phyloP scores from a whole-genome alignment of 1,284 basidiomycete species.

The Ceratobasidium sp. region DNA sequence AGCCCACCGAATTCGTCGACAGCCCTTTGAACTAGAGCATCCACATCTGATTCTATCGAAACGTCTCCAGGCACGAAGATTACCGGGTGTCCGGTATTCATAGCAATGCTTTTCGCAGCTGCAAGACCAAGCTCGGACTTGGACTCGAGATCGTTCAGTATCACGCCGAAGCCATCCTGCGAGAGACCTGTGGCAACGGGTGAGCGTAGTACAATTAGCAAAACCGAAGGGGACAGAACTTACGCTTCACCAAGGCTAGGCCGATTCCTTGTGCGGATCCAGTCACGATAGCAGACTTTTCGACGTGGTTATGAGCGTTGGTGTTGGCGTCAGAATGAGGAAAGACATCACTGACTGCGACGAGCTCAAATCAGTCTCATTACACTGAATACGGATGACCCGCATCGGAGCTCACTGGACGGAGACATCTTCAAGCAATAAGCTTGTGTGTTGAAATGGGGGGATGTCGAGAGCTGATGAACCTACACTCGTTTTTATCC shows the following conservation, averaged over 20 bases:
- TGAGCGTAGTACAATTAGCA: background rate
- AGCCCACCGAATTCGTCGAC: slow-evolving; percentile 50
- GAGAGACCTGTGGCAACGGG: slow-evolving; percentile 48
- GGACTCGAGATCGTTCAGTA: slow-evolving; percentile 50
- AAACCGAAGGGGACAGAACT: background rate
- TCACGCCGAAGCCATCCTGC: slow-evolving; percentile 53
- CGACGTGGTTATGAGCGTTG: slow-evolving; percentile 1
- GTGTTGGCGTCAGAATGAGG: background rate
- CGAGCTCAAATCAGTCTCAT: background rate
- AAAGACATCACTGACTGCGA: background rate
- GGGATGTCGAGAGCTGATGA: too few species aligned
- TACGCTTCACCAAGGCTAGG: slow-evolving; percentile 51
- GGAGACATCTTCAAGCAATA: slow-evolving; percentile 9
- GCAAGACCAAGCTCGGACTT: slow-evolving; percentile 46
- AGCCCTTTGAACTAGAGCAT: slow-evolving; percentile 48
- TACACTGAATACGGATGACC: background rate
- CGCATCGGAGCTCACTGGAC: slow-evolving; percentile 6
- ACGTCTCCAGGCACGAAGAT: slow-evolving; percentile 50
- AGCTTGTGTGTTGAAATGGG: too few species aligned
- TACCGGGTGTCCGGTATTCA: slow-evolving; percentile 45
- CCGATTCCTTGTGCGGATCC: slow-evolving; percentile 53
- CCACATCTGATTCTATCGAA: slow-evolving; percentile 51
- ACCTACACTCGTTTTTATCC: too few species aligned
- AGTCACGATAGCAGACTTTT: slow-evolving; percentile 48
- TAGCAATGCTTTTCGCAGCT: slow-evolving; percentile 48